These are phyloP conservation scores for Pisolithus marmoratus DNA, from an alignment of 768 basidiomycete species.

Conservation along the genomic window DNA sequence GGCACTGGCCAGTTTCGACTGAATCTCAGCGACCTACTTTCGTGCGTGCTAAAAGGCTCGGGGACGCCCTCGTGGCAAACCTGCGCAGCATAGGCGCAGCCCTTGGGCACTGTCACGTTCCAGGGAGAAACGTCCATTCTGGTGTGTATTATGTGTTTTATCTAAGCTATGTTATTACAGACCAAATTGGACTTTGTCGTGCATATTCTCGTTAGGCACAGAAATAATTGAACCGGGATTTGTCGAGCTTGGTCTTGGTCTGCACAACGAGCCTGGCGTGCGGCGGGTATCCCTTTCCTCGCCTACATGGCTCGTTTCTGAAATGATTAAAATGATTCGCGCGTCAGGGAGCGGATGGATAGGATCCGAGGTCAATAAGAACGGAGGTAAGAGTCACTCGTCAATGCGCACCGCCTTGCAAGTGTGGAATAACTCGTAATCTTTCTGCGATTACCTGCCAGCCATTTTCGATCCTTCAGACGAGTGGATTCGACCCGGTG, in stretches of 20 bases:
- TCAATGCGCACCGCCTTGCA: neutral
- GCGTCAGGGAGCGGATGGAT: conserved; percentile 10
- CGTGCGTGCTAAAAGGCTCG: conserved; percentile 20
- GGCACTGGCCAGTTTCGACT: neutral
- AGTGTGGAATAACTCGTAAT: neutral
- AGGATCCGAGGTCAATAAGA: conserved; percentile 5
- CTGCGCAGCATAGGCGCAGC: conserved; percentile 34
- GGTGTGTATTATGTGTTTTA: neutral
- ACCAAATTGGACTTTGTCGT: neutral
- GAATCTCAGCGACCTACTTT: conserved; percentile 7
- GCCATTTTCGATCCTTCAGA: neutral
- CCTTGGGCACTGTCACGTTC: conserved; percentile 54
- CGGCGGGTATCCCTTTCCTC: conserved; percentile 12
- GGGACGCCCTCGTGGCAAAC: conserved; percentile 26
- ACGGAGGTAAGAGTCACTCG: neutral
- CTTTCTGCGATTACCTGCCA: neutral
- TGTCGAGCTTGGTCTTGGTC: conserved; percentile 44
- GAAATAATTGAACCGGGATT: conserved; percentile 5
- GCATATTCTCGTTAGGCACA: neutral
- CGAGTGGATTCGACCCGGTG: conserved; percentile 16
- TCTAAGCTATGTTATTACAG: neutral
- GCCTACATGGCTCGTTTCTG: conserved; percentile 21
- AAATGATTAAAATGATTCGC: conserved; percentile 24
- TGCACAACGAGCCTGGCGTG: conserved; percentile 52
- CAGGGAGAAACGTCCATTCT: conserved; percentile 30